Conservation (phyloP, 257 asterid genomes). For the Solanum paucissectum region DNA sequence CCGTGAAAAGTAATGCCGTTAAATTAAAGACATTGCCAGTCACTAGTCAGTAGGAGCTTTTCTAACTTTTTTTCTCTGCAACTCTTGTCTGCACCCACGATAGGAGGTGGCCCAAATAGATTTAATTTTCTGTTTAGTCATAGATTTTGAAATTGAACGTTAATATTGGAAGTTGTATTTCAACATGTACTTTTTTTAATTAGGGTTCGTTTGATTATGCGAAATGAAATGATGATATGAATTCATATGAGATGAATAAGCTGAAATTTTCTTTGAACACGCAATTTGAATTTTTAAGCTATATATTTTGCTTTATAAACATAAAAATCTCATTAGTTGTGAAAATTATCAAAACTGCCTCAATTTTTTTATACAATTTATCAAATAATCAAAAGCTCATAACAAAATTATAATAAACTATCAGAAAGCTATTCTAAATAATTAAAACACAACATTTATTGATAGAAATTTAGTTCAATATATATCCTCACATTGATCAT, state of each 20-base stretch:
- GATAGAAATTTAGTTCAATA: background rate
- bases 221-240: background rate
- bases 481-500: background rate
- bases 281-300: background rate
- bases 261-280: too few relatives aligned
- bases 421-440: too few relatives aligned
- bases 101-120: background rate
- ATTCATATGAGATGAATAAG: too few relatives aligned
- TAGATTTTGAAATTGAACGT: background rate
- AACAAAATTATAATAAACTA: too few relatives aligned
- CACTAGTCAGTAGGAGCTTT: background rate
- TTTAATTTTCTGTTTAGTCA: background rate
- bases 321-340: too few relatives aligned
- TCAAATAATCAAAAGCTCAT: background rate
- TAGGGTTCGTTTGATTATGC: background rate
- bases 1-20: background rate
- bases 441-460: too few relatives aligned
- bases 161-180: background rate
- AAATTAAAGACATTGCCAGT: background rate
- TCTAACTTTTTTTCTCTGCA: background rate
- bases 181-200: background rate
- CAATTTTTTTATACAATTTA: background rate
- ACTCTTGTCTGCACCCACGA: background rate
- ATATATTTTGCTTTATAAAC: too few relatives aligned
- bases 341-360: too few relatives aligned